Evolutionary conservation across 1,284 basidiomycete genomes (phyloP).

Genomic region (Ceratobasidium theobromae): DNA sequence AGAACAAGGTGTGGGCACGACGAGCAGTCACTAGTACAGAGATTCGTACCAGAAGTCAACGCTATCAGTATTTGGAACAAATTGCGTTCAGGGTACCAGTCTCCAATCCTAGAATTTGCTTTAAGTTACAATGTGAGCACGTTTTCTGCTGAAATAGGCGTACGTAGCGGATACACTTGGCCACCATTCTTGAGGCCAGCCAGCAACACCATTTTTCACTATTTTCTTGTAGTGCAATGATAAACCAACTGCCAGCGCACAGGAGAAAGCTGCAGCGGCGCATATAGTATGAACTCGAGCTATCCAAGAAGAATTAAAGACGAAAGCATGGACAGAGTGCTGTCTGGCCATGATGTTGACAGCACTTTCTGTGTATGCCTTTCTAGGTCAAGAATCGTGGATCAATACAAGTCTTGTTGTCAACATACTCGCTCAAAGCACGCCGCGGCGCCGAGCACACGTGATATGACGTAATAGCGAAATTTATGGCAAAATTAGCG

Average conservation of each 20-base stretch:
- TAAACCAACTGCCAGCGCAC: slow-evolving; percentile 69
- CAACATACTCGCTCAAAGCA: slow-evolving; percentile 9
- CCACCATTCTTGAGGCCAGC: slow-evolving; percentile 89
- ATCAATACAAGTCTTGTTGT: background rate
- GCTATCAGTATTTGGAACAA: slow-evolving; percentile 92
- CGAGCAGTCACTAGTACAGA: slow-evolving; percentile 44
- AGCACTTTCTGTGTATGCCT: background rate
- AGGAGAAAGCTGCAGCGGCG: slow-evolving; percentile 67
- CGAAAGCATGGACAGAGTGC: background rate
- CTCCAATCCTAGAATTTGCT: slow-evolving; percentile 65
- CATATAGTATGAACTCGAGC: slow-evolving; percentile 70
- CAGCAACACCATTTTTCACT: slow-evolving; percentile 84
- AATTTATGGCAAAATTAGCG: background rate
- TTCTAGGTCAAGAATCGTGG: background rate
- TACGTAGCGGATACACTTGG: slow-evolving; percentile 91
- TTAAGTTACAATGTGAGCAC: background rate
- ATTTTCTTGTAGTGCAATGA: slow-evolving; percentile 81
- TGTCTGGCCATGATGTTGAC: background rate
- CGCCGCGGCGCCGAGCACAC: background rate
- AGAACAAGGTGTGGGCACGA: slow-evolving; percentile 38
- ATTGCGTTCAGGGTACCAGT: slow-evolving; percentile 88
- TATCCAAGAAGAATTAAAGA: slow-evolving; percentile 54
- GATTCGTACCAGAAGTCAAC: slow-evolving; percentile 66
- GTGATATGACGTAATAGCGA: background rate
- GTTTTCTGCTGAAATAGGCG: slow-evolving; percentile 42